Base-by-base conservation (phyloP, 129 eudicot species). In the Pulicaria dysenterica region DNA sequence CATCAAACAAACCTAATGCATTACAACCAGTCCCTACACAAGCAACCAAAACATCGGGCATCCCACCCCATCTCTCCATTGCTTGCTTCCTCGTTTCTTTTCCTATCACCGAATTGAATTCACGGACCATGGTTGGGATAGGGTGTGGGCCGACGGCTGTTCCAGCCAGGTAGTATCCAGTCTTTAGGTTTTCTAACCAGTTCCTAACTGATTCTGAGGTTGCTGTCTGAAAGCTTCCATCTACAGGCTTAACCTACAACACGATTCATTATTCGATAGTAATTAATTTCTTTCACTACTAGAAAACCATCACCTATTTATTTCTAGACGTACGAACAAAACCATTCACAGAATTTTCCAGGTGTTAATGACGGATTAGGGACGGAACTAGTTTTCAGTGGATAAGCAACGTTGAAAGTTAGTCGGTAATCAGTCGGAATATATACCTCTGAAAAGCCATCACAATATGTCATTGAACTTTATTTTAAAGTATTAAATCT, bases 1-100 rank as follows among this genome's bases (percentile, higher is more conserved):
- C 96, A 77, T 85, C 88, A 56, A 90, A 87, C 45, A 90, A 5
- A 19, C 94, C 91, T 39, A 90, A 51, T 36, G 96, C 94, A 67
- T 90, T 90, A 7, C 94, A 85, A n/a, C 96, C 94, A 19, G 77
- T 81, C 49, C 94, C 96, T 12, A 90, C 87, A 72, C 94, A 87
- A 38, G 91, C 96, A 7, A 90, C 80, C 69, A 87, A 19, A 34
- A 90, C 88, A 72, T 87, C 94, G 41, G 91, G 96, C 62, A 65
- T 83, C 14, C 91, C 91, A 45, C 94, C 91, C 94, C 94, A 90
- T 64, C 77, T 87, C 84, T 90, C 94, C 80, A 82, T 78, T 38
- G 88, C 85, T 49, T 85, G 96, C 64, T 64, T 87, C 70, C 91
- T 83, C 24, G 93, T 87, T 79, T 90, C 96, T 64, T 90, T 87